phyloP scores from a whole-genome alignment of 192 early-diverging fungal species.

The Gonapodya prolifera region DNA sequence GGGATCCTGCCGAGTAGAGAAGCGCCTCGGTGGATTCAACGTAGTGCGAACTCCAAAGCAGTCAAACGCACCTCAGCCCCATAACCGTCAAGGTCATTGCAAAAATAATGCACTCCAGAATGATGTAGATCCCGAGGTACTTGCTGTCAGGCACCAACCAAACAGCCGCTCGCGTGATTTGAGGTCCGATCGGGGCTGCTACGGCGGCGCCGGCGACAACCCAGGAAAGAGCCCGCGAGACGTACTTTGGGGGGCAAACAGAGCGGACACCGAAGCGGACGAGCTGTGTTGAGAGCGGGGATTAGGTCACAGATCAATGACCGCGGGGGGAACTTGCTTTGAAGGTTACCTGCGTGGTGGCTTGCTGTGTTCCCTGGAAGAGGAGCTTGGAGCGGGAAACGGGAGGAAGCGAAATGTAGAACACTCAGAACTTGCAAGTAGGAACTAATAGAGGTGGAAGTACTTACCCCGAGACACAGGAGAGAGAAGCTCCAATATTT shows the following conservation, averaged over 20 bases:
- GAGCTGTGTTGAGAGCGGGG: too few relatives aligned
- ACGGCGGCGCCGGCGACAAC: not conserved
- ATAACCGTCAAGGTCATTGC: not conserved
- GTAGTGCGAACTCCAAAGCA: too few relatives aligned
- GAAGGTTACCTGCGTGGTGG: too few relatives aligned
- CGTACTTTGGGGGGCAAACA: constrained; percentile 1
- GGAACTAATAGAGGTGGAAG: too few relatives aligned
- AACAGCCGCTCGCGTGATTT: not conserved
- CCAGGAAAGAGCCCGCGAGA: not conserved
- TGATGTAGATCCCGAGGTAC: constrained; percentile 5
- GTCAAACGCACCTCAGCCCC: constrained; percentile 1
- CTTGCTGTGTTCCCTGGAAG: constrained; percentile 6
- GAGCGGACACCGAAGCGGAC: constrained; percentile 1
- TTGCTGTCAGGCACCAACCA: not conserved
- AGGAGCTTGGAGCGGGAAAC: too few relatives aligned
- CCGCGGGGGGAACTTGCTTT: too few relatives aligned
- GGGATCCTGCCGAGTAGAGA: not conserved
- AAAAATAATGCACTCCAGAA: not conserved
- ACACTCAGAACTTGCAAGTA: too few relatives aligned
- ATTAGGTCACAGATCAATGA: too few relatives aligned
- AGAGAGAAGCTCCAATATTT: not conserved
- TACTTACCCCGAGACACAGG: constrained; percentile 2
- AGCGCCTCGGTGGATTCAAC: too few relatives aligned
- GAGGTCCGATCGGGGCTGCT: not conserved
- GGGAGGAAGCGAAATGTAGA: too few relatives aligned